These are phyloP conservation scores for Casuarina equisetifolia DNA, from an alignment of 306 rosid species.

Conservation along the genomic window DNA sequence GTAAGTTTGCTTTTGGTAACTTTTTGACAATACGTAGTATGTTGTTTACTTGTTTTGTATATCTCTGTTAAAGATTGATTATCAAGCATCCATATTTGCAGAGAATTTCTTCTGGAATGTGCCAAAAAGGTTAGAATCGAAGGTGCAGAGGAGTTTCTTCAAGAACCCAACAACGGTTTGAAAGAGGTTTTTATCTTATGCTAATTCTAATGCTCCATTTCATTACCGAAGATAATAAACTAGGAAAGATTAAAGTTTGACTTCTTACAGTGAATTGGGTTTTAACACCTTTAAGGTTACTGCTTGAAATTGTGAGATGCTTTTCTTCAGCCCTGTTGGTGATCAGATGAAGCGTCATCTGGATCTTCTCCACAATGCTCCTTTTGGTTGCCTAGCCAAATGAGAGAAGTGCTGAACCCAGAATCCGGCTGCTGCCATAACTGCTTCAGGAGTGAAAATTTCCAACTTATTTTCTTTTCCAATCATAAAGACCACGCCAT, in stretches of 20 bases:
- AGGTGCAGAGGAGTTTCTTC: slow-evolving; percentile 87
- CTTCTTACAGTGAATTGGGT: too few relatives aligned
- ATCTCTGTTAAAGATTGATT: too few relatives aligned
- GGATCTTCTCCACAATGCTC: too few relatives aligned
- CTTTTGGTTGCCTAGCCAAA: neutral
- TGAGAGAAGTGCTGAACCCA: neutral
- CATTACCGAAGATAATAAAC: too few relatives aligned
- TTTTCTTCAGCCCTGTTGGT: too few relatives aligned
- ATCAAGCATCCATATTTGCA: slow-evolving; percentile 34
- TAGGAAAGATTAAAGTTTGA: too few relatives aligned
- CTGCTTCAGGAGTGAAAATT: neutral
- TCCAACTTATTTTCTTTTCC: neutral
- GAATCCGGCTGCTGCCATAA: neutral
- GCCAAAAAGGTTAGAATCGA: slow-evolving; percentile 71
- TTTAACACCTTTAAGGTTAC: too few relatives aligned
- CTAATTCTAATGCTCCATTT: slow-evolving; percentile 19
- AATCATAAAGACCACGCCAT: neutral
- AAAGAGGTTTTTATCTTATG: slow-evolving; percentile 54
- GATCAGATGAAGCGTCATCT: too few relatives aligned
- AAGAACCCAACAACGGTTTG: slow-evolving; percentile 68
- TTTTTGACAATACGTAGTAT: neutral
- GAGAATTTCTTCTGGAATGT: slow-evolving; percentile 78
- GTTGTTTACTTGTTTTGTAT: neutral
- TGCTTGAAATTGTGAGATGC: too few relatives aligned
- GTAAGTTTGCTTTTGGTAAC: slow-evolving; percentile 38